Evolutionary conservation across 2,329 filamentous ascomycete genomes (phyloP).

Genomic region (Niveomyces coronatus): DNA sequence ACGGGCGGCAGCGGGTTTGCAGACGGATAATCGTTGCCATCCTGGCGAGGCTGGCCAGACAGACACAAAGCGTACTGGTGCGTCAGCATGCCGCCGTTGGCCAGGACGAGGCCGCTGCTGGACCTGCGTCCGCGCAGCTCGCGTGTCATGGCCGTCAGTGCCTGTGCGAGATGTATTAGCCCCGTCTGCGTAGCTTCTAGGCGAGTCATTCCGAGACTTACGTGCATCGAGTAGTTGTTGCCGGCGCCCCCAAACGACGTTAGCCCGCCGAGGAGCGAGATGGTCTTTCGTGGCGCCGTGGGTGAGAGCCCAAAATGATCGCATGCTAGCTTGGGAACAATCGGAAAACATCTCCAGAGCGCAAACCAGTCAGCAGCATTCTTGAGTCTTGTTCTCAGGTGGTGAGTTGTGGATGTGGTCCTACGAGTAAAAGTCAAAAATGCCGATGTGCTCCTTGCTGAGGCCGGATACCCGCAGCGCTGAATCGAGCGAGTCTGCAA

Average conservation of each 20-base stretch:
- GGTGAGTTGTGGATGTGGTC: constrained; percentile 11
- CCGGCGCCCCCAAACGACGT: constrained; percentile 61
- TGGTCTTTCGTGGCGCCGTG: constrained; percentile 33
- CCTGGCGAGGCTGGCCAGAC: constrained; percentile 30
- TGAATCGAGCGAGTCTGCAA: constrained; percentile 46
- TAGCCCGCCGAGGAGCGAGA: constrained; percentile 54
- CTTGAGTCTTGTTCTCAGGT: background rate
- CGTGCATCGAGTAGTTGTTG: constrained; percentile 63
- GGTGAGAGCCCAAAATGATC: constrained; percentile 46
- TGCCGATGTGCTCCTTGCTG: constrained; percentile 40
- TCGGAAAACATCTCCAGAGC: constrained; percentile 61
- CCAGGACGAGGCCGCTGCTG: constrained; percentile 46
- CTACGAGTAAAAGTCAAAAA: constrained; percentile 54
- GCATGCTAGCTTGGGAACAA: constrained; percentile 57
- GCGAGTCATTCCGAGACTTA: constrained; percentile 27
- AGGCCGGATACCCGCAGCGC: constrained; percentile 38
- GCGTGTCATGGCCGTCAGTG: constrained; percentile 44
- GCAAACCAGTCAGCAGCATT: too few relatives aligned
- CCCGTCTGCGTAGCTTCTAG: background rate
- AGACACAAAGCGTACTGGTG: constrained; percentile 55
- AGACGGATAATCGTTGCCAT: constrained; percentile 10
- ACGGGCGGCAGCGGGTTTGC: constrained; percentile 11
- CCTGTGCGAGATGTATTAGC: constrained; percentile 11
- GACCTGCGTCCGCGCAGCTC: constrained; percentile 36
- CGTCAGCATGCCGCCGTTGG: constrained; percentile 55